These are phyloP conservation scores for Colletotrichum tamarilloi DNA, from an alignment of 2,329 filamentous ascomycete species.

Conservation along the genomic window DNA sequence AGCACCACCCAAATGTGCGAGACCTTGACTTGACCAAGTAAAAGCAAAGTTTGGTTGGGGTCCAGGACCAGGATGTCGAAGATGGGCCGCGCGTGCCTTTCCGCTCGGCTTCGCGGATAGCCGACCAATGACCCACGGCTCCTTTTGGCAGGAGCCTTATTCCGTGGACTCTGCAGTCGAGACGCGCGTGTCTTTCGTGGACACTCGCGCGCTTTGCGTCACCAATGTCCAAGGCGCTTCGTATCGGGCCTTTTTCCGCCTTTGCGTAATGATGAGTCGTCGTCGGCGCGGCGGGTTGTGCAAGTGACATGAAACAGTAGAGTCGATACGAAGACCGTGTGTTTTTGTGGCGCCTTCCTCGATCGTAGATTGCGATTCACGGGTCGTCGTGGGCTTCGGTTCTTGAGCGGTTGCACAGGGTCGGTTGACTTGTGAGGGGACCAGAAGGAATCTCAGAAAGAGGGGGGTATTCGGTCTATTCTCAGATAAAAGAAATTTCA, in stretches of 20 bases:
- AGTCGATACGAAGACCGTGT: not conserved
- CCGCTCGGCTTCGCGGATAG: not conserved
- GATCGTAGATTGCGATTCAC: not conserved
- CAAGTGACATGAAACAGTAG: not conserved
- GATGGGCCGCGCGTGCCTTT: not conserved
- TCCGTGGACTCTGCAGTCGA: not conserved
- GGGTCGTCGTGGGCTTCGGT: not conserved
- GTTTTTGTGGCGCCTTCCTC: not conserved
- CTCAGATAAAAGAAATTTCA: not conserved
- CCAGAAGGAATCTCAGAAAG: not conserved
- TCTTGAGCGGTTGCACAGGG: not conserved
- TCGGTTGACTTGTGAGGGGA: not conserved
- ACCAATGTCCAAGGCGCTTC: not conserved
- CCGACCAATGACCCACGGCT: not conserved
- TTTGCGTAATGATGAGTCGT: not conserved
- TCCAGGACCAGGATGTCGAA: not conserved
- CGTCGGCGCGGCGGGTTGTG: no score
- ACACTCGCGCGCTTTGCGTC: not conserved
- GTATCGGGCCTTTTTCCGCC: not conserved
- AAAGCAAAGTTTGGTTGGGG: not conserved
- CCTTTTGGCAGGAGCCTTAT: not conserved
- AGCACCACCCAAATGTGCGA: not conserved
- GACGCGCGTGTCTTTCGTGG: conserved; percentile 16
- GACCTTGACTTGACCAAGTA: not conserved
- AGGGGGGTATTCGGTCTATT: not conserved